These are phyloP conservation scores for Acmispon strigosus DNA, from an alignment of 306 rosid genomes.

Conservation along the genomic window DNA sequence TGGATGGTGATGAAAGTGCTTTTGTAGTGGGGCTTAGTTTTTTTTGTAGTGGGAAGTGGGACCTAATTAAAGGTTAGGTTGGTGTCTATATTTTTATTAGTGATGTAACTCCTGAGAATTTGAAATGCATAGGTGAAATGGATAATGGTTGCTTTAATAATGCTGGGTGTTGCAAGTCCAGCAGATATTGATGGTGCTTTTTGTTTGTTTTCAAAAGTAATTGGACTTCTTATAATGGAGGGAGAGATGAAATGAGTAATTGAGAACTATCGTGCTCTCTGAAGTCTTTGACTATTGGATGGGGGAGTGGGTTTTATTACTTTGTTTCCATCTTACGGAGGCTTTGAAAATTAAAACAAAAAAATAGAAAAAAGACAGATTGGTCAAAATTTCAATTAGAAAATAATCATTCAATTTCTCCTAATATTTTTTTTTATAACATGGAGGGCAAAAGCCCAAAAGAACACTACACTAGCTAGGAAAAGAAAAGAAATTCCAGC, in stretches of 20 bases:
- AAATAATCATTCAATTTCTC: too few relatives aligned
- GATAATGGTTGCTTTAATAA: constrained; percentile 47
- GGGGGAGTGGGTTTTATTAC: too few relatives aligned
- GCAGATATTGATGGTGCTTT: constrained; percentile 35
- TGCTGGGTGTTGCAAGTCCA: constrained; percentile 29
- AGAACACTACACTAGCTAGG: too few relatives aligned
- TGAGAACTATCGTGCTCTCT: background rate
- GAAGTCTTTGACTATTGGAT: background rate
- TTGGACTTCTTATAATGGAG: constrained; percentile 28
- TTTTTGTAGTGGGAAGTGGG: constrained; percentile 84
- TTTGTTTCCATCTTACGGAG: too few relatives aligned
- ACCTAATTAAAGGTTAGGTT: constrained; percentile 46
- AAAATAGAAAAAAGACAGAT: too few relatives aligned
- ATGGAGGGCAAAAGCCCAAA: too few relatives aligned
- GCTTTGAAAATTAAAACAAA: too few relatives aligned
- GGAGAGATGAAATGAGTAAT: constrained; percentile 12
- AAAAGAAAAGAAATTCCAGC: too few relatives aligned
- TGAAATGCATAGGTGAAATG: constrained; percentile 33
- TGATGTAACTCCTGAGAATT: constrained; percentile 35
- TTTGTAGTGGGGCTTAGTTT: constrained; percentile 45
- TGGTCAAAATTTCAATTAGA: too few relatives aligned
- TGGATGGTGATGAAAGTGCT: constrained; percentile 79
- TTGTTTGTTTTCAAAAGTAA: constrained; percentile 23
- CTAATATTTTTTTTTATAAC: too few relatives aligned
- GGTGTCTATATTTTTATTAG: constrained; percentile 33